phyloP scores from a whole-genome alignment of 768 basidiomycete species.

The Boletus vermiculosoides region DNA sequence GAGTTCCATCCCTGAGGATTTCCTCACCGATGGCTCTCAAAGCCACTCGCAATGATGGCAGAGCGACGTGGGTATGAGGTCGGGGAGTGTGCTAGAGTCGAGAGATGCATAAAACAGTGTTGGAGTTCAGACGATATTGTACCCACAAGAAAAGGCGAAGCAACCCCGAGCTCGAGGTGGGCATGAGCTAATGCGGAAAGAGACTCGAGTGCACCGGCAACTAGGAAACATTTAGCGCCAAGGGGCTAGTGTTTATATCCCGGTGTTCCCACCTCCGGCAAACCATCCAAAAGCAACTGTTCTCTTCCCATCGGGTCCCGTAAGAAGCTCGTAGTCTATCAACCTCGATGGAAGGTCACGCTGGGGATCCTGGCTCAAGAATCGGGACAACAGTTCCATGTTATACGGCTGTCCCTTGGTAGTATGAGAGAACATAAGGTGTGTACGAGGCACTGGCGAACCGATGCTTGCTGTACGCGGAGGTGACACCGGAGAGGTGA shows the following conservation, averaged over 20 bases:
- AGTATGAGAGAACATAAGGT: conserved; percentile 93
- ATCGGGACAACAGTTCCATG: conserved; percentile 69
- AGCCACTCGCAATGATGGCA: conserved; percentile 50
- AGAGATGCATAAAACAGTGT: not conserved
- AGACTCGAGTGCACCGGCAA: conserved; percentile 83
- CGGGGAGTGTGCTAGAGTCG: conserved; percentile 61
- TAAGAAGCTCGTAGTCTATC: conserved; percentile 86
- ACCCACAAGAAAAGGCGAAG: conserved; percentile 79
- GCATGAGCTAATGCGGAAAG: conserved; percentile 75
- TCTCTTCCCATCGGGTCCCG: conserved; percentile 58
- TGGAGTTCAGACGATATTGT: not conserved
- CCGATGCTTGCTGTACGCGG: conserved; percentile 12
- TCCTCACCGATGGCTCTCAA: conserved; percentile 56
- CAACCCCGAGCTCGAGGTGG: conserved; percentile 73
- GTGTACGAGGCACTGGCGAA: conserved; percentile 51
- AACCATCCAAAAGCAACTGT: conserved; percentile 92
- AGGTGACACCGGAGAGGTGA: conserved; percentile 42
- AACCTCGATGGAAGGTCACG: conserved; percentile 44
- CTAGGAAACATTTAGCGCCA: conserved; percentile 38
- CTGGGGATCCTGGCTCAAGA: conserved; percentile 40
- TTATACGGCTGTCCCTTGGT: conserved; percentile 87
- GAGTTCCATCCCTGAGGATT: conserved; percentile 58
- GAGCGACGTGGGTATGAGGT: conserved; percentile 68
- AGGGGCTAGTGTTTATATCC: not conserved
- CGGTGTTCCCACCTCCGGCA: conserved; percentile 66